phyloP scores from a whole-genome alignment of 768 basidiomycete species.

The Cystofilobasidium ferigula region DNA sequence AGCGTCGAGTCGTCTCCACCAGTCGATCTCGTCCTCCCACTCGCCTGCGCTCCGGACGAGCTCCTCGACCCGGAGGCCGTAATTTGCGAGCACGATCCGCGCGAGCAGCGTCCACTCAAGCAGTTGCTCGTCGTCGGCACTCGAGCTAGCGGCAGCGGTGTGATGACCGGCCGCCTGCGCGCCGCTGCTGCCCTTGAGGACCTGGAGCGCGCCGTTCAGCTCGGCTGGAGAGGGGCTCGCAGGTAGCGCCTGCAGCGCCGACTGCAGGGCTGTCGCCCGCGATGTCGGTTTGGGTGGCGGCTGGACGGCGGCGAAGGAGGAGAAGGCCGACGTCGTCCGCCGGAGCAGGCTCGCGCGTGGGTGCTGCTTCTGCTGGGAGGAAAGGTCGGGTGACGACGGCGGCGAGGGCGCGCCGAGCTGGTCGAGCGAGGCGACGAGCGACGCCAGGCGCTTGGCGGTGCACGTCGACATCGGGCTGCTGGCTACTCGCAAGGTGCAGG shows the following conservation, averaged over 20 bases:
- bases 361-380: too few relatives aligned
- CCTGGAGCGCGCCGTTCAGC: not conserved
- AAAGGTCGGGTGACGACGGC: not conserved
- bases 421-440: slow-evolving; percentile 5
- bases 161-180: not conserved
- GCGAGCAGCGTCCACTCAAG: slow-evolving; percentile 23
- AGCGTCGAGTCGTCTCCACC: slow-evolving; percentile 19
- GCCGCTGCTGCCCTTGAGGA: not conserved
- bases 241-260: not conserved
- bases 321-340: not conserved
- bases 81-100: slow-evolving; percentile 11
- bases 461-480: not conserved
- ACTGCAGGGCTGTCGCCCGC: not conserved
- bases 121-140: slow-evolving; percentile 6
- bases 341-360: not conserved
- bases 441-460: not conserved
- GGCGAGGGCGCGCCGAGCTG: slow-evolving; percentile 2
- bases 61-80: slow-evolving; percentile 16
- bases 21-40: slow-evolving; percentile 26
- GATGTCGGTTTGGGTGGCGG: not conserved
- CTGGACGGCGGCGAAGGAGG: not conserved
- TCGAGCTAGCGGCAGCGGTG: not conserved
- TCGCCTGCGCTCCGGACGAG: slow-evolving; percentile 9
- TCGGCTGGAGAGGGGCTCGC: not conserved
- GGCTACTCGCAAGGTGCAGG: not conserved